These are phyloP conservation scores for Fomitiporia mediterranea DNA, from an alignment of 1,284 basidiomycete genomes.

Conservation along the genomic window DNA sequence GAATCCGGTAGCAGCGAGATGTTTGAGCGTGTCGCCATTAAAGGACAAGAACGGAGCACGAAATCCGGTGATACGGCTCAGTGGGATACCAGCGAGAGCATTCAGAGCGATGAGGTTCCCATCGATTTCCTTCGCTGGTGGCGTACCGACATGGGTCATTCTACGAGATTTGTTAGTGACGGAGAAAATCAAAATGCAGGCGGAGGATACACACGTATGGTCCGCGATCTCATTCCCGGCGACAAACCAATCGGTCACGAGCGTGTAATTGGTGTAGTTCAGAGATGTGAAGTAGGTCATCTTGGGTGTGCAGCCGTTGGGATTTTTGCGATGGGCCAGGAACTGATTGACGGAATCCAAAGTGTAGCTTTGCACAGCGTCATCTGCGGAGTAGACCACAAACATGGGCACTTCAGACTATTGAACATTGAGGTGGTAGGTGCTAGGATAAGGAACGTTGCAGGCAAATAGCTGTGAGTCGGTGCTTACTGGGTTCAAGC, in stretches of 20 bases:
- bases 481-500: slow-evolving; percentile 51
- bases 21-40: slow-evolving; percentile 55
- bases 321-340: slow-evolving; percentile 72
- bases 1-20: slow-evolving; percentile 56
- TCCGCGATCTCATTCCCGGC: slow-evolving; percentile 86
- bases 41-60: slow-evolving; percentile 77
- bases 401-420: slow-evolving; percentile 67
- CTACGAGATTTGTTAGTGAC: slow-evolving; percentile 32
- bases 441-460: no score
- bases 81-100: slow-evolving; percentile 73
- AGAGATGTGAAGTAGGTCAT: slow-evolving; percentile 75
- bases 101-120: slow-evolving; percentile 81
- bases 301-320: slow-evolving; percentile 74
- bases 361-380: slow-evolving; percentile 72
- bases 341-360: slow-evolving; percentile 70
- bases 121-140: slow-evolving; percentile 61
- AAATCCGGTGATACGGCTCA: slow-evolving; percentile 68
- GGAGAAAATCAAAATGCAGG: slow-evolving; percentile 14
- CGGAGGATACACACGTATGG: slow-evolving; percentile 55
- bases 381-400: slow-evolving; percentile 67
- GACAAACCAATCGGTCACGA: slow-evolving; percentile 82
- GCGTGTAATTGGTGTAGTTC: slow-evolving; percentile 73
- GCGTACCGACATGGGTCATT: slow-evolving; percentile 77
- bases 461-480: not conserved
- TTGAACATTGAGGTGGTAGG: not conserved